Evolutionary conservation across 352 stramenopile species (phyloP).

Genomic region (Phytophthora palmivora): DNA sequence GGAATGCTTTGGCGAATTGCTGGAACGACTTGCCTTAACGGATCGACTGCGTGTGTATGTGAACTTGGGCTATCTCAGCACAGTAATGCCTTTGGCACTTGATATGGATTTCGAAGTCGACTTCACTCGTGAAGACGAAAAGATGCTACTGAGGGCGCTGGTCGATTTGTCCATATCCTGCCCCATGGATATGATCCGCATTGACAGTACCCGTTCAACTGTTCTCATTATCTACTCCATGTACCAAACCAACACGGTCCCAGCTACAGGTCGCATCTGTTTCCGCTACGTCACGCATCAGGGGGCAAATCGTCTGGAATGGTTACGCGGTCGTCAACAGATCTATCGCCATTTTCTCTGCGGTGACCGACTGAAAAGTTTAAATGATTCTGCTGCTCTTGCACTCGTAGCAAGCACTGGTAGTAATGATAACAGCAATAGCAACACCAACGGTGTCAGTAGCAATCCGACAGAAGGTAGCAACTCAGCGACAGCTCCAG

Average conservation of each 20-base stretch:
- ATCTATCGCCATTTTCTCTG: conserved; percentile 66
- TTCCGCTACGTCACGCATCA: conserved; percentile 72
- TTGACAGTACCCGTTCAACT: conserved; percentile 67
- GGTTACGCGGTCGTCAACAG: conserved; percentile 45
- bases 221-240: conserved; percentile 81
- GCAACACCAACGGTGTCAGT: background rate
- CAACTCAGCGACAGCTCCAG: conserved; percentile 14
- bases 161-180: conserved; percentile 70
- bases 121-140: conserved; percentile 73
- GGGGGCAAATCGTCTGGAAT: conserved; percentile 45
- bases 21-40: conserved; percentile 51
- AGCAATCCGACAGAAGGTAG: conserved; percentile 8
- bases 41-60: conserved; percentile 58
- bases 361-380: conserved; percentile 46
- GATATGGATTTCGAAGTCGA: conserved; percentile 81
- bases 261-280: conserved; percentile 53
- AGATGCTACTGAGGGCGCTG: conserved; percentile 62
- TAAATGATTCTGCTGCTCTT: conserved; percentile 30
- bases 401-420: conserved; percentile 13
- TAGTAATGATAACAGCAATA: conserved; percentile 16
- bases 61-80: conserved; percentile 66
- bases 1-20: conserved; percentile 64
- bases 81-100: conserved; percentile 60
- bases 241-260: conserved; percentile 77
- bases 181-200: conserved; percentile 76